Evolutionary conservation across 179 eudicot species (phyloP), one percentile per base, ranked within the genome.

Genomic region (Drosera spatulata): DNA sequence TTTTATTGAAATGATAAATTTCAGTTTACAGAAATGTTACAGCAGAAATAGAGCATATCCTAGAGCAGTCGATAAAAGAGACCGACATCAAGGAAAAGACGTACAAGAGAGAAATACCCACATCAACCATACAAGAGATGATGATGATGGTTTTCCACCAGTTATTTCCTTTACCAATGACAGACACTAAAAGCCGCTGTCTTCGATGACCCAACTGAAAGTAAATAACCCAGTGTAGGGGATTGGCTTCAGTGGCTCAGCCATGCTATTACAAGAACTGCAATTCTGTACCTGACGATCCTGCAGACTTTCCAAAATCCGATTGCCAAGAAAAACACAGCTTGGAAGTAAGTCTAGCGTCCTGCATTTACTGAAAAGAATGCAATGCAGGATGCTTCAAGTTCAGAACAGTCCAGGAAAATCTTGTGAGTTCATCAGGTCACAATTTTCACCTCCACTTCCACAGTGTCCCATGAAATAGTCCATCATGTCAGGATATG

Each of bases 161-260:
- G 44, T 56, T 56, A 56, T 56, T 39, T 56, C 42, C 42, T 56
- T 39, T 7, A 39, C 59, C 70, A 84, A 74, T 4, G 71, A 74
- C 78, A 72, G 68, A 75, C 81, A 43, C 69, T 76, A 86, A 81
- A 86, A 83, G 85, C 66, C 71, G 72, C 67, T 50, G 74, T 79
- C 82, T 75, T 70, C 69, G 77, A 78, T 59, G 62, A 39, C 63
- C 42, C 33, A 15, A n/a, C 37, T 12, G 15, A 12, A 52, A 49
- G 38, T 51, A 54, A 61, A 59, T 59, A 68, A 62, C 56, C 41
- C 33, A 61, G 54, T 60, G 37, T 51, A 52, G 50, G 53, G 54
- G 48, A 22, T 58, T 66, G 63, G 53, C 41, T 15, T 56, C 6
- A 38, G 9, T 3, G 58, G 7, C 45, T 0, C 9, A 62, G 56